Evolutionary conservation across 352 stramenopile genomes (phyloP), one percentile per base, ranked within the genome.

Genomic region (Aphanomyces stellatus): DNA sequence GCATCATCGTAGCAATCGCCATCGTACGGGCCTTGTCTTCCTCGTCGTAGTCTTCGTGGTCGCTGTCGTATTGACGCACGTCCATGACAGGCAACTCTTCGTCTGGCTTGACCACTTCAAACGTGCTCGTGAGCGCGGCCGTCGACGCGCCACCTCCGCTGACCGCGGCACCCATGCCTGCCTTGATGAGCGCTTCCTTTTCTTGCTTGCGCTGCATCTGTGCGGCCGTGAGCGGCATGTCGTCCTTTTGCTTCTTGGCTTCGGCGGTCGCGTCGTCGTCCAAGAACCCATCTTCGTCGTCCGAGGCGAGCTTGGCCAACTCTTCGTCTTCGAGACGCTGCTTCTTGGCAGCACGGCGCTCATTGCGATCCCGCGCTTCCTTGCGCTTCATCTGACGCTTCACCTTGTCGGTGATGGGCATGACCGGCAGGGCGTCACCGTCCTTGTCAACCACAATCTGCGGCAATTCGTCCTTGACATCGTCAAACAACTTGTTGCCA

Each of bases 351-450:
- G 74, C 70, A 24, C 87, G 83, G 4, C 93, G 87, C 75, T 98
- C 91, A 56, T 97, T 82, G 1, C 93, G 85, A 8, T 97, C 88
- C 59, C 88, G 86, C 0, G 91, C 93, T 57, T 98, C 98, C 65
- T 98, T 89, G 19, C 97, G 87, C 74, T 99, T 99, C 41, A 98
- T 93, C 53, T 98, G 90, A 33, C 97, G 95, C 63, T 97, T 94
- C 71, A 99, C 83, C 73, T 99, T 99, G 68, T 99, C 97, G 0
- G 96, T 99, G 76, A 98, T 98, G 0, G 96, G 96, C 90, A 99
- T 99, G 10, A 87, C 83, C 0, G 80, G 74, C 22, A 90, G 31
- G 10, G 57, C 65, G 15, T 56, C 65, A 27, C 65, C 70, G 30
- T 74, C 65, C 42, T 65, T 66, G 24, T 61, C 43, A n/a, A 72